A percentile compares a stretch with the other conserved stretches of the same genome.
Conservation (phyloP, 495 filamentous ascomycete genomes). For the Talaromyces liani region DNA sequence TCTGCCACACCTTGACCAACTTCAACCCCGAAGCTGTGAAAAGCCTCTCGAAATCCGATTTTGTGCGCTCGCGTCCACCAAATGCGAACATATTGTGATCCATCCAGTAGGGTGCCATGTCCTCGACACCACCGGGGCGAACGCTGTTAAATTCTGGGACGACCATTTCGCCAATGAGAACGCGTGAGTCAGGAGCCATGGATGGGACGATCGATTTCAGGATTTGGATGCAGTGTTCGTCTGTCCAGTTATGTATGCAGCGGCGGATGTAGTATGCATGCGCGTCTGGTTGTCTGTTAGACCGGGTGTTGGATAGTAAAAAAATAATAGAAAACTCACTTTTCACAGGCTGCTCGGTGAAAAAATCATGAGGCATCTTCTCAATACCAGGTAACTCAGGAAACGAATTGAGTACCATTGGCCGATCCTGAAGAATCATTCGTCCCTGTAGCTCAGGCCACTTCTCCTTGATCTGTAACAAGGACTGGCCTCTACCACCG, state of each 20-base stretch:
- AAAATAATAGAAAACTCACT: slow-evolving; percentile 2
- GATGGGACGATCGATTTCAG: slow-evolving; percentile 24
- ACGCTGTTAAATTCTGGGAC: slow-evolving; percentile 18
- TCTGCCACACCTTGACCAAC: slow-evolving; percentile 11
- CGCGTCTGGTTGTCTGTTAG: slow-evolving; percentile 19
- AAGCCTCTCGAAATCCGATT: slow-evolving; percentile 8
- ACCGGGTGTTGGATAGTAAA: not conserved
- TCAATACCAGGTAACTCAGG: slow-evolving; percentile 14
- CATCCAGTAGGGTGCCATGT: slow-evolving; percentile 14
- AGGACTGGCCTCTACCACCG: slow-evolving; percentile 42
- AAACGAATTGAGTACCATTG: slow-evolving; percentile 30
- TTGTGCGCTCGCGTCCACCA: slow-evolving; percentile 11
- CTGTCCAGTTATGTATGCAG: slow-evolving; percentile 36
- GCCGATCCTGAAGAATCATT: slow-evolving; percentile 43
- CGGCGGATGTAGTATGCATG: slow-evolving; percentile 37
- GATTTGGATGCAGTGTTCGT: slow-evolving; percentile 29
- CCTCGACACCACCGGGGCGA: slow-evolving; percentile 10
- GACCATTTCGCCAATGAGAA: slow-evolving; percentile 41
- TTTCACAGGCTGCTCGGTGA: slow-evolving; percentile 42
- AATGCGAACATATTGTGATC: slow-evolving; percentile 13
- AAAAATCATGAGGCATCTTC: slow-evolving; percentile 39
- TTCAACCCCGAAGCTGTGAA: slow-evolving; percentile 9
- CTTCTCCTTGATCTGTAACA: slow-evolving; percentile 27
- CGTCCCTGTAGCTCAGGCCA: slow-evolving; percentile 20
- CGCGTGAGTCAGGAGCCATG: slow-evolving; percentile 27